Conservation (phyloP, 2,329 filamentous ascomycete genomes). For the Cytospora piceicola region DNA sequence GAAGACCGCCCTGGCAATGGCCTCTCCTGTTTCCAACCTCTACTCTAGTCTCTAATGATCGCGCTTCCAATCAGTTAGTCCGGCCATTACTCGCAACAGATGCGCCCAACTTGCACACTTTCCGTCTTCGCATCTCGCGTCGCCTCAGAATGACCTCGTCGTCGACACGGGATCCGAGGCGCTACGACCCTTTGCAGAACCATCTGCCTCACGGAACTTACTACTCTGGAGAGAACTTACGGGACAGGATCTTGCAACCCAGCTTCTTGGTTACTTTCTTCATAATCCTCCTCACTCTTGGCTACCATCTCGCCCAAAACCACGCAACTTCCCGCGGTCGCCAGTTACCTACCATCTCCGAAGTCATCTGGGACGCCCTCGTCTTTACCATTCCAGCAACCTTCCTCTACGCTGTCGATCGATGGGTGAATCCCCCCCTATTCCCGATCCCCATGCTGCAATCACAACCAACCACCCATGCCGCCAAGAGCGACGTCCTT, state of each 20-base stretch:
- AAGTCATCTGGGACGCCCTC: constrained; percentile 63
- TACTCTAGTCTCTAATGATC: constrained; percentile 1
- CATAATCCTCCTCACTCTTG: constrained; percentile 40
- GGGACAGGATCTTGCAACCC: constrained; percentile 43
- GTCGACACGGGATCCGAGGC: constrained; percentile 20
- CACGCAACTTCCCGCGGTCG: constrained; percentile 31
- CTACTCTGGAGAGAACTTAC: constrained; percentile 35
- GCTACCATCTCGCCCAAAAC: constrained; percentile 43
- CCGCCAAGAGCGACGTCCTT: constrained; percentile 68
- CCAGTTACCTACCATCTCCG: constrained; percentile 42
- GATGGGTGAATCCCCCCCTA: constrained; percentile 55
- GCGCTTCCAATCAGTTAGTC: not conserved
- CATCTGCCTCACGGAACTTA: constrained; percentile 30
- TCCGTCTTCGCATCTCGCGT: constrained; percentile 12
- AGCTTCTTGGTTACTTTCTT: constrained; percentile 42
- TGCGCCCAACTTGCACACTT: constrained; percentile 18
- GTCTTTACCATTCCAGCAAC: constrained; percentile 60
- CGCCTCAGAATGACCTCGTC: constrained; percentile 29
- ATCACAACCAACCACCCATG: constrained; percentile 48
- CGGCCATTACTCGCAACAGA: constrained; percentile 14
- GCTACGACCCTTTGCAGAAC: constrained; percentile 19
- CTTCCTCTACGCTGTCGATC: constrained; percentile 61
- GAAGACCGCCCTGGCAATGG: constrained; percentile 2
- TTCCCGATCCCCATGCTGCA: constrained; percentile 45
- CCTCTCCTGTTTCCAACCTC: not conserved